Evolutionary conservation across 2,329 filamentous ascomycete species (phyloP).

Genomic region (Ophiosphaerella herpotricha): DNA sequence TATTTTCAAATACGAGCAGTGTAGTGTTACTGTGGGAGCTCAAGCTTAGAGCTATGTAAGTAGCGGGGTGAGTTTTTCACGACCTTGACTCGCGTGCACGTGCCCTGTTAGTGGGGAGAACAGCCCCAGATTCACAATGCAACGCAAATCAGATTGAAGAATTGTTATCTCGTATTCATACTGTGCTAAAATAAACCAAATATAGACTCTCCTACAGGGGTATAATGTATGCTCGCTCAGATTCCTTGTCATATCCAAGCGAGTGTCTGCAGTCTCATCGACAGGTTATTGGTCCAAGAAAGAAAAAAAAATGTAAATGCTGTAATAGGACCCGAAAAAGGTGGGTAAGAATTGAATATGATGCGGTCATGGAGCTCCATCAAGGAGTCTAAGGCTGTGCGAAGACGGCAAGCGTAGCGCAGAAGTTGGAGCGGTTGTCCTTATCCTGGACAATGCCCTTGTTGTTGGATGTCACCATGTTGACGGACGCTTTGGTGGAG

Average conservation of each 20-base stretch:
- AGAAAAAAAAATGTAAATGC: slow-evolving; percentile 27
- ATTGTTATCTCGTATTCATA: background rate
- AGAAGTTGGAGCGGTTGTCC: slow-evolving; percentile 56
- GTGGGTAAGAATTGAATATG: slow-evolving; percentile 24
- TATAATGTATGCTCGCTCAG: slow-evolving; percentile 18
- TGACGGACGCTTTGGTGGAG: slow-evolving; percentile 55
- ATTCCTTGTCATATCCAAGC: slow-evolving; percentile 12
- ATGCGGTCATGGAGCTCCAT: slow-evolving; percentile 11
- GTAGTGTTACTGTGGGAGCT: slow-evolving; percentile 4
- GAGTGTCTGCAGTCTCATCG: slow-evolving; percentile 15
- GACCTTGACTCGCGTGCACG: slow-evolving; percentile 10
- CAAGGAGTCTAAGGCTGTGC: slow-evolving; percentile 22
- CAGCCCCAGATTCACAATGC: no score
- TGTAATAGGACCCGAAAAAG: slow-evolving; percentile 16
- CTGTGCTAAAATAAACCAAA: slow-evolving; percentile 9
- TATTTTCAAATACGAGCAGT: slow-evolving; percentile 3
- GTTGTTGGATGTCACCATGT: slow-evolving; percentile 52
- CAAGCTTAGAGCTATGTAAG: slow-evolving; percentile 4
- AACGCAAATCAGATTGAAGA: no score
- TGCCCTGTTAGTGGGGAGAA: slow-evolving; percentile 1
- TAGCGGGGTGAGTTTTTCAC: slow-evolving; percentile 36
- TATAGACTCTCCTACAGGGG: slow-evolving; percentile 12
- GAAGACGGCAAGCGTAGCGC: slow-evolving; percentile 52
- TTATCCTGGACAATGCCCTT: slow-evolving; percentile 45
- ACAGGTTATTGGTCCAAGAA: slow-evolving; percentile 11